Evolutionary conservation across 495 filamentous ascomycete genomes (phyloP).

Genomic region (Penicillium malachiteum): DNA sequence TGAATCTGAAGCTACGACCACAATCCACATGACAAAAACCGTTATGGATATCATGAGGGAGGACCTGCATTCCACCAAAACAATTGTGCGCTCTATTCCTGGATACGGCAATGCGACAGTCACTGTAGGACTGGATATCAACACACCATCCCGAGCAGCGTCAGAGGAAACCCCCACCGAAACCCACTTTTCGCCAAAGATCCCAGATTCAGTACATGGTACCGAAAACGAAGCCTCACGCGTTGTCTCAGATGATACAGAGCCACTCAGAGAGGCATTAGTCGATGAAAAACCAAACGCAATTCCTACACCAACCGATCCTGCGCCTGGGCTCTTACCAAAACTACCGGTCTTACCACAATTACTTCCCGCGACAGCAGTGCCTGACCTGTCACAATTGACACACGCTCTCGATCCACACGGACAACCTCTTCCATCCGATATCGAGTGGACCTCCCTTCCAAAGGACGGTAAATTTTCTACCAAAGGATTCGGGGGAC

Average conservation of each 20-base stretch:
- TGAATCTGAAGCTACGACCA: slow-evolving; percentile 10
- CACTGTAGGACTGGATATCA: not conserved
- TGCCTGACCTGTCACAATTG: slow-evolving; percentile 11
- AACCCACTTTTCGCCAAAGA: too few species aligned
- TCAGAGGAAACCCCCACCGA: too few species aligned
- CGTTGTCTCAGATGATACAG: not conserved
- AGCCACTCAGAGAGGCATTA: not conserved
- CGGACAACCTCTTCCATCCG: not conserved
- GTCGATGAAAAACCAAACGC: not conserved
- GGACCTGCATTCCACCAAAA: not conserved
- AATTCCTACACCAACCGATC: not conserved
- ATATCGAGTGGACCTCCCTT: slow-evolving; percentile 27
- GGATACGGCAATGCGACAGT: slow-evolving; percentile 3
- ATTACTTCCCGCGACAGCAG: slow-evolving; percentile 10
- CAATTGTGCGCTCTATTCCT: not conserved
- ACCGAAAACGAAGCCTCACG: too few species aligned
- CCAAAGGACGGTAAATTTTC: slow-evolving; percentile 25
- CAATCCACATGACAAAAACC: slow-evolving; percentile 16
- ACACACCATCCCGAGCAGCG: too few species aligned
- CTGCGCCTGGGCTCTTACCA: not conserved
- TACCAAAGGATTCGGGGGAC: slow-evolving; percentile 29
- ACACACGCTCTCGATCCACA: slow-evolving; percentile 11
- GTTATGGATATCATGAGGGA: not conserved
- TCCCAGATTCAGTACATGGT: too few species aligned
- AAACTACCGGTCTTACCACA: slow-evolving; percentile 5